These are phyloP conservation scores for Yamadazyma conglobata DNA, from an alignment of 1,139 yeast genomes.

Conservation along the genomic window DNA sequence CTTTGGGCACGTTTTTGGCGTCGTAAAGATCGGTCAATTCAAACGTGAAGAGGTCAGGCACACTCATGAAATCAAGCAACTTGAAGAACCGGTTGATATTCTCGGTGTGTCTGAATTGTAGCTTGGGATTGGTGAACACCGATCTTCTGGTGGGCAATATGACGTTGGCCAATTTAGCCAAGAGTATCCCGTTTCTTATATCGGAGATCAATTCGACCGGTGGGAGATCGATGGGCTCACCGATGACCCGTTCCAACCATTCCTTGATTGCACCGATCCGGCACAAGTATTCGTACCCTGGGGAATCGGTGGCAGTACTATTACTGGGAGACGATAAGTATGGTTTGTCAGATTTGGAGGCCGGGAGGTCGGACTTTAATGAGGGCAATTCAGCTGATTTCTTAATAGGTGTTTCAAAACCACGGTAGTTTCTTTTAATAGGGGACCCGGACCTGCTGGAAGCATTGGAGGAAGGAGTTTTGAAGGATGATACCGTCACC, in stretches of 20 bases:
- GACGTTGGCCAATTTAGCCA: conserved; percentile 74
- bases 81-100: conserved; percentile 84
- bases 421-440: conserved; percentile 13
- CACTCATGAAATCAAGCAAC: conserved; percentile 63
- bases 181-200: conserved; percentile 76
- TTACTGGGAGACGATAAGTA: conserved; percentile 28
- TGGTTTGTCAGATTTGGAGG: conserved; percentile 15
- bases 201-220: conserved; percentile 49
- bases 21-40: conserved; percentile 93
- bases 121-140: conserved; percentile 40
- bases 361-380: conserved; percentile 14
- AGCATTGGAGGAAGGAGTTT: conserved; percentile 24
- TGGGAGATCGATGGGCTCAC: conserved; percentile 55
- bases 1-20: conserved; percentile 89
- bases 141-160: conserved; percentile 65
- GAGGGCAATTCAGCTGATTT: conserved; percentile 13
- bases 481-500: conserved; percentile 44
- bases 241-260: conserved; percentile 36
- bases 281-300: conserved; percentile 78
- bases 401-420: conserved; percentile 15
- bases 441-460: conserved; percentile 24
- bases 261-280: conserved; percentile 82
- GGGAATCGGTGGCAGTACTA: conserved; percentile 28
- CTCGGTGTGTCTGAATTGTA: conserved; percentile 89
- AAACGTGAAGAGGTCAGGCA: conserved; percentile 85